Base-by-base conservation (phyloP, 2,329 filamentous ascomycete species). In the Rosellinia necatrix region DNA sequence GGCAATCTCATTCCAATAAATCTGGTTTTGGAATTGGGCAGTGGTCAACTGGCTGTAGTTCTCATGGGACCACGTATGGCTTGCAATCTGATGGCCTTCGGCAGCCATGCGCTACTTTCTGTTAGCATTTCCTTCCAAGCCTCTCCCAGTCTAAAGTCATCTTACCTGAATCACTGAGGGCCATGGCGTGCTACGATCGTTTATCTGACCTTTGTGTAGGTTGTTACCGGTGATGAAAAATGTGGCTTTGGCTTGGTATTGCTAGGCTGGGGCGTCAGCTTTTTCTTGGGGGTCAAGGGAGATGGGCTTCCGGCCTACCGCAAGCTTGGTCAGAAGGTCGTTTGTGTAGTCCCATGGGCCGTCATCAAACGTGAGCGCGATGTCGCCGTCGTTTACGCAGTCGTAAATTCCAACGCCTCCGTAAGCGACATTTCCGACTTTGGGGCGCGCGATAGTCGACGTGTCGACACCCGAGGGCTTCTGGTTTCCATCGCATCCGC, bases 331-430 rank as follows among this genome's bases (percentile, higher is more conserved):
- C 17, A 87, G 75, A 17, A 88, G 75, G 59, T 84, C 78, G 29
- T 73, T 70, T 3, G 84, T 87, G 67, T 83, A 85, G n/a, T 76
- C 71, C 53, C 78, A 81, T 34, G 84, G 85, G 2, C 85, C 85
- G 67, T 87, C 85, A 60, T 87, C 84, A 62, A 81, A 87, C 1
- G 84, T 87, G 52, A 88, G 67, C 19, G 85, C 85, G 62, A 88
- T 77, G 24, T 81, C 81, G 49, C 82, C 81, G 6, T 78, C 74
- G 43, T 76, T 74, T 3, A 71, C 70, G 59, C 80, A 82, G 60
- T 77, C 72, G 63, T 80, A 81, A 56, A 82, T 78, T 21, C 68
- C 74, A 30, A 76, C 77, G 19, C 80, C 79, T 19, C 69, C 69
- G 61, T 81, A 81, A 3, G 66, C 61, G n/a, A 81, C 70, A 8